Percentiles rank a stretch among this genome's conserved stretches.
Conservation (phyloP, 164 flowering plant genomes). For the Piper betle region DNA sequence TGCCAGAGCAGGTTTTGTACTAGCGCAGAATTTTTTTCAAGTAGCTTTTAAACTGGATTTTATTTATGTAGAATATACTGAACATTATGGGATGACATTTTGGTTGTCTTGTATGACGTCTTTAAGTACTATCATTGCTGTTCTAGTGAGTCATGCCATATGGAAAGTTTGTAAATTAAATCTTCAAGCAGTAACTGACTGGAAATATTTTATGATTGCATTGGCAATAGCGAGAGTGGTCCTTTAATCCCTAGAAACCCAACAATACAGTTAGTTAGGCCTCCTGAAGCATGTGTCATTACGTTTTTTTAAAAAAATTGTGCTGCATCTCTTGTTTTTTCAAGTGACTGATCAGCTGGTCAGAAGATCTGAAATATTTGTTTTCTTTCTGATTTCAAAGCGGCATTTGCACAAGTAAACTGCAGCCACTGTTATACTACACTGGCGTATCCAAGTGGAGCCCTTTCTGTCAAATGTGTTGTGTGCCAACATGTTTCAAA, state of each 20-base stretch:
- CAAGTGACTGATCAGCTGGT: constrained; percentile 2
- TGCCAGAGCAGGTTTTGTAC: constrained; percentile 43
- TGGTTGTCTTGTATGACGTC: too few species aligned
- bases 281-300: not conserved
- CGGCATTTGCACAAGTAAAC: constrained; percentile 59
- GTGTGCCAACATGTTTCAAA: constrained; percentile 71
- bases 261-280: not conserved
- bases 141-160: too few species aligned
- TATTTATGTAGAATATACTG: too few species aligned
- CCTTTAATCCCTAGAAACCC: not conserved
- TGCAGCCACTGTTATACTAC: constrained; percentile 80
- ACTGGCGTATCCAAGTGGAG: constrained; percentile 86
- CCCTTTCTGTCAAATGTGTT: constrained; percentile 91
- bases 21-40: too few species aligned
- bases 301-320: not conserved
- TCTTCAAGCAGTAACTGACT: too few species aligned
- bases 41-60: not conserved
- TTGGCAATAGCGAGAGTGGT: not conserved
- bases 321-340: not conserved
- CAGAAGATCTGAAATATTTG: constrained; percentile 2
- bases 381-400: constrained; percentile 15
- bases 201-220: not conserved
- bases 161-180: too few species aligned
- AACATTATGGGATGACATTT: not conserved
- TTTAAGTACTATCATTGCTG: too few species aligned